Evolutionary conservation across 129 eudicot genomes (phyloP).

Genomic region (Flaveria sonorensis): DNA sequence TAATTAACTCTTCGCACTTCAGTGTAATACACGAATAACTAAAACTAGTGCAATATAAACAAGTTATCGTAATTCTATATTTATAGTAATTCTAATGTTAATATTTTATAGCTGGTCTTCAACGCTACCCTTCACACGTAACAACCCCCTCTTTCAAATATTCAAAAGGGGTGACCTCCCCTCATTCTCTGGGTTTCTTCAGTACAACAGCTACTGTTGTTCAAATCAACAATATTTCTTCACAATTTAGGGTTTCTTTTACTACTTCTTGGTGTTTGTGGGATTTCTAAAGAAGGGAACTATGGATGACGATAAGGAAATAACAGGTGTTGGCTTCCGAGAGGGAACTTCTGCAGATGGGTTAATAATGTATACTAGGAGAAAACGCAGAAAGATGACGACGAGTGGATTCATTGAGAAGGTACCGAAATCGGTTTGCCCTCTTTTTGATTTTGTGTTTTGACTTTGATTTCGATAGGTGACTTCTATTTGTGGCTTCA

Average conservation of each 20-base stretch:
- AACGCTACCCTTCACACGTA: too few species aligned
- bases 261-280: not conserved
- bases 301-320: constrained; percentile 28
- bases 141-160: too few species aligned
- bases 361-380: constrained; percentile 21
- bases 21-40: too few species aligned
- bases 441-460: not conserved
- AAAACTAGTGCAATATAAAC: too few species aligned
- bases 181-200: not conserved
- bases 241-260: constrained; percentile 22
- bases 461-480: not conserved
- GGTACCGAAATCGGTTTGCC: not conserved
- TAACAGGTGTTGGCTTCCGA: constrained; percentile 8
- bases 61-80: too few species aligned
- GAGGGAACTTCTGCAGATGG: constrained; percentile 23
- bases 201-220: not conserved
- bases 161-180: constrained; percentile 22
- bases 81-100: too few species aligned
- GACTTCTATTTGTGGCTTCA: too few species aligned
- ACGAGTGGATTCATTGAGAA: not conserved
- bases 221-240: constrained; percentile 11
- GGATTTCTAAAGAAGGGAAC: not conserved
- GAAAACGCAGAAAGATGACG: constrained; percentile 31
- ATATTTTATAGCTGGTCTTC: too few species aligned
- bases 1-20: too few species aligned